phyloP scores from a whole-genome alignment of 805 yeast species.

The Candida corydali region DNA sequence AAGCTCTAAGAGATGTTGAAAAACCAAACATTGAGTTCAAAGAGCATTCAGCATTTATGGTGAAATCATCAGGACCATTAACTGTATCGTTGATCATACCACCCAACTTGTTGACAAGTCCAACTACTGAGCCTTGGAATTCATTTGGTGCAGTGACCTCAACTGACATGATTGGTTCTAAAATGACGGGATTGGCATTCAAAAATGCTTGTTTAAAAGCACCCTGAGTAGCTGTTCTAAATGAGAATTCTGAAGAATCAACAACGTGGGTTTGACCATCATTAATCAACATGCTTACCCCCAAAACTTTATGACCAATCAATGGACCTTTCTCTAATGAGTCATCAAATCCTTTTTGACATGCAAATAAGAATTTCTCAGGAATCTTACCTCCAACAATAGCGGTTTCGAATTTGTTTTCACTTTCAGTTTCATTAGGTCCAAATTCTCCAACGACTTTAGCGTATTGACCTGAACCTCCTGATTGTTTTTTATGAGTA shows the following conservation, averaged over 20 bases:
- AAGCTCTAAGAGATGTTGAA: constrained; percentile 91
- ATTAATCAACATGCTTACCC: constrained; percentile 87
- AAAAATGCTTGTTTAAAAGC: constrained; percentile 92
- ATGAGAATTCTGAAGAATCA: constrained; percentile 93
- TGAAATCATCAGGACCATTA: constrained; percentile 90
- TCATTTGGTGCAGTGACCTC: constrained; percentile 92
- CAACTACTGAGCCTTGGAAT: constrained; percentile 92
- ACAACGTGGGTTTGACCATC: constrained; percentile 98
- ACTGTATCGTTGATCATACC: constrained; percentile 94
- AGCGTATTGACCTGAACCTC: constrained; percentile 99
- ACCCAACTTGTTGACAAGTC: constrained; percentile 83
- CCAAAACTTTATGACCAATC: constrained; percentile 89
- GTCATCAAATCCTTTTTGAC: constrained; percentile 94
- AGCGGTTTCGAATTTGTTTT: constrained; percentile 76
- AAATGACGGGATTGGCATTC: constrained; percentile 77
- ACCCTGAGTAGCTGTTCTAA: constrained; percentile 84
- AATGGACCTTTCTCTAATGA: constrained; percentile 95
- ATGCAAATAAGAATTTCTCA: constrained; percentile 89
- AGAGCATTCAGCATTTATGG: constrained; percentile 93
- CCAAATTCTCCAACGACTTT: constrained; percentile 83
- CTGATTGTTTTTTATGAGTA: constrained; percentile 96
- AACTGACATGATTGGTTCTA: constrained; percentile 96
- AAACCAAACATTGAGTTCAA: constrained; percentile 94
- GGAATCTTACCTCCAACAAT: constrained; percentile 97
- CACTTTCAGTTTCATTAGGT: constrained; percentile 59